Conservation (phyloP, 805 yeast species). For the Debaryomyces maramus region DNA sequence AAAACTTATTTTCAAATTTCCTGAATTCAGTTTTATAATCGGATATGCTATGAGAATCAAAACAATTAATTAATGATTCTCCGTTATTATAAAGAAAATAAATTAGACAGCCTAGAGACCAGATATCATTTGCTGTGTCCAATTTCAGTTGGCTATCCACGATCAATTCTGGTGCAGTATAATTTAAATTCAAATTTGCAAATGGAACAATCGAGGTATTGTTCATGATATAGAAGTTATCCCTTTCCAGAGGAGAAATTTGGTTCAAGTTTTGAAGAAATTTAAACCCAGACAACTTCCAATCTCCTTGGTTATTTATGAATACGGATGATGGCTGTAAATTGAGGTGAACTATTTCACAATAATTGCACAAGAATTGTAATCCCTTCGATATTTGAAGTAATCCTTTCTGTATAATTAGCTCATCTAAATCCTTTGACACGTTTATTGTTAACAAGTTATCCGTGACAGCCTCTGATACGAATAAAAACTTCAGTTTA, state of each 20-base stretch:
- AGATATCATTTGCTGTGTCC: slow-evolving; percentile 72
- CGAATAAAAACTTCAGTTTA: slow-evolving; percentile 73
- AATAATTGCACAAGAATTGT: slow-evolving; percentile 77
- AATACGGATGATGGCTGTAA: slow-evolving; percentile 75
- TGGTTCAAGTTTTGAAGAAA: slow-evolving; percentile 47
- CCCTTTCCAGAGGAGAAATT: slow-evolving; percentile 44
- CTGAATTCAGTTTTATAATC: slow-evolving; percentile 60
- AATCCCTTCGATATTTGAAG: slow-evolving; percentile 75
- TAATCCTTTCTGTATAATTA: slow-evolving; percentile 78
- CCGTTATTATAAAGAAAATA: slow-evolving; percentile 64
- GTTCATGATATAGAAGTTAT: slow-evolving; percentile 66
- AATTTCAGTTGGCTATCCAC: slow-evolving; percentile 55
- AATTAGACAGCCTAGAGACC: slow-evolving; percentile 78
- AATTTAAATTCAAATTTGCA: slow-evolving; percentile 69
- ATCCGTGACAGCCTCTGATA: slow-evolving; percentile 72
- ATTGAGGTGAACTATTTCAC: slow-evolving; percentile 74
- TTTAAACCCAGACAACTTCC: slow-evolving; percentile 83
- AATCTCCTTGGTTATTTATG: slow-evolving; percentile 82
- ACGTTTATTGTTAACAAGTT: slow-evolving; percentile 44
- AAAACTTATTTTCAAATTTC: slow-evolving; percentile 47
- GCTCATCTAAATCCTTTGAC: slow-evolving; percentile 54
- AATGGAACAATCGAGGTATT: slow-evolving; percentile 80
- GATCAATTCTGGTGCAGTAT: slow-evolving; percentile 81
- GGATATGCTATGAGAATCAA: slow-evolving; percentile 50
- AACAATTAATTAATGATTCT: slow-evolving; percentile 42